Percentiles rank a stretch among this genome's conserved stretches.
Conservation (phyloP, 345 rosid genomes). For the Heritiera littoralis region DNA sequence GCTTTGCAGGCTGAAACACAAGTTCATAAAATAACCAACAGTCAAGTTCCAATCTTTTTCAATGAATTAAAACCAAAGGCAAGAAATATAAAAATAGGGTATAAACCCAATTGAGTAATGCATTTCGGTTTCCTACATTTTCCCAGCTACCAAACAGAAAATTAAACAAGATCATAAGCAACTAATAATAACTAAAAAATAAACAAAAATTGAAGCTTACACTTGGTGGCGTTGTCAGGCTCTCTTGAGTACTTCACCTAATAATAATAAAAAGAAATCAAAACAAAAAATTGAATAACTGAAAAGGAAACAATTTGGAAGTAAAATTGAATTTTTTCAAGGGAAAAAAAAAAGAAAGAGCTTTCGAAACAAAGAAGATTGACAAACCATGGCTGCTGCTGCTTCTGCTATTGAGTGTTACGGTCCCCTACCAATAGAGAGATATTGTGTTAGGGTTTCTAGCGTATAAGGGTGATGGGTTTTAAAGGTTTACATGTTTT, state of each 20-base stretch:
- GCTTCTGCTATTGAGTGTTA: background rate
- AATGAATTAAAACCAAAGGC: background rate
- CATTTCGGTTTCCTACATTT: background rate
- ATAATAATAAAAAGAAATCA: background rate
- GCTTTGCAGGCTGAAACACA: conserved; percentile 72
- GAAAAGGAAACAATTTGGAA: background rate
- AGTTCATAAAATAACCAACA: background rate
- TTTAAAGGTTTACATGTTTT: conserved; percentile 19
- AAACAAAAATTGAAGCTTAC: conserved; percentile 34
- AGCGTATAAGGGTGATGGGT: background rate
- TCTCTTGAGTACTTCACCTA: conserved; percentile 80
- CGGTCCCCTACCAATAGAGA: background rate
- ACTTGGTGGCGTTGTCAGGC: conserved; percentile 72
- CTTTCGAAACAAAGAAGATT: background rate
- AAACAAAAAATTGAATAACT: conserved; percentile 10
- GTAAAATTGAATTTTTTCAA: background rate
- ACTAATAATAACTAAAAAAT: background rate
- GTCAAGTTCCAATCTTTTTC: background rate
- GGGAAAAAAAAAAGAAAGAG: background rate
- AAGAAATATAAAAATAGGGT: background rate
- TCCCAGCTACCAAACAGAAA: conserved; percentile 12
- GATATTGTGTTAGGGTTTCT: background rate
- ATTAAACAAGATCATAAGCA: background rate
- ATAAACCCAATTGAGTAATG: background rate
- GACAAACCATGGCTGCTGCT: conserved; percentile 30